Evolutionary conservation across 768 basidiomycete species (phyloP).

Genomic region (Trametes maxima): DNA sequence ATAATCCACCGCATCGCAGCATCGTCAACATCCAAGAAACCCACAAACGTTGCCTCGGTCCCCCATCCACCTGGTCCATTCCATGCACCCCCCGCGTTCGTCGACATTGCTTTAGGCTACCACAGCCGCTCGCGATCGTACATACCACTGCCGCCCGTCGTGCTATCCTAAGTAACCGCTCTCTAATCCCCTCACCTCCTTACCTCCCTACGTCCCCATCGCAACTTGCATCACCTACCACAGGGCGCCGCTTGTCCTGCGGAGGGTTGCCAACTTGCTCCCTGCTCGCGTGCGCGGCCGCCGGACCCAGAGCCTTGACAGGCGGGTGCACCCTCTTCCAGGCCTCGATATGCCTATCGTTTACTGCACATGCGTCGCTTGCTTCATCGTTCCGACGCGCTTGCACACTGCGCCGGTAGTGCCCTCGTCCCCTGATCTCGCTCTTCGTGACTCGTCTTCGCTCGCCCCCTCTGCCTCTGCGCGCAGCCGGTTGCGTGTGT

Average conservation of each 20-base stretch:
- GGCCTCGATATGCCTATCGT: no score
- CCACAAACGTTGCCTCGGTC: no score
- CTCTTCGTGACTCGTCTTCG: neutral
- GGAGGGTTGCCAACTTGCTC: no score
- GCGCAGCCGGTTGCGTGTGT: slow-evolving; percentile 2
- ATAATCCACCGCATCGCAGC: slow-evolving; percentile 11
- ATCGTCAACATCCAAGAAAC: neutral
- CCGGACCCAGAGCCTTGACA: no score
- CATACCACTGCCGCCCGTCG: slow-evolving; percentile 11
- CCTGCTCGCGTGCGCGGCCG: no score
- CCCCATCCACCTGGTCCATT: neutral
- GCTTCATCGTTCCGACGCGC: no score
- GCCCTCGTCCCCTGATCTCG: neutral
- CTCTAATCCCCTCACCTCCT: slow-evolving; percentile 1
- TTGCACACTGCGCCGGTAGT: no score
- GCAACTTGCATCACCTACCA: neutral
- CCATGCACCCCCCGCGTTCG: slow-evolving; percentile 5
- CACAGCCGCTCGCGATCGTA: slow-evolving; percentile 16
- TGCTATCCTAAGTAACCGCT: slow-evolving; percentile 2
- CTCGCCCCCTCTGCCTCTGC: neutral
- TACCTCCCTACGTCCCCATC: neutral
- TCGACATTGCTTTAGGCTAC: slow-evolving; percentile 17
- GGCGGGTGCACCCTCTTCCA: no score
- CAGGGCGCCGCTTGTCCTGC: neutral
- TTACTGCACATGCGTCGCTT: no score